Base-by-base conservation (phyloP, 2,329 filamentous ascomycete species). In the Sporothrix mexicana region DNA sequence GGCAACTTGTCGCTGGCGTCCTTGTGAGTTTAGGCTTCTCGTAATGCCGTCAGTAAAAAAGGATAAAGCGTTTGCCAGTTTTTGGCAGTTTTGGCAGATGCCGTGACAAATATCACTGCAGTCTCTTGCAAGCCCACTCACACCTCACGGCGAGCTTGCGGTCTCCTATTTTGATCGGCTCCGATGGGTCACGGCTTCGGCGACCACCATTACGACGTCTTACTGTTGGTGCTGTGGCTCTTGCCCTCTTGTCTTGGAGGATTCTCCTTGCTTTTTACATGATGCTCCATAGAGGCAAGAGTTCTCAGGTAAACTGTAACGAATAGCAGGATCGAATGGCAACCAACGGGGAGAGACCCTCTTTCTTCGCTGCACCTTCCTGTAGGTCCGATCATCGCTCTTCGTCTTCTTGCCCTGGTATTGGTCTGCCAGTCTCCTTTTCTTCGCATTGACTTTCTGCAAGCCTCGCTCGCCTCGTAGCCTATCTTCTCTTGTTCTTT, bases 121-220 rank as follows among this genome's bases (percentile, higher is more conserved):
- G 30, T 36, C 30, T 36, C 30, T 25, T 8, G 25, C 25, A 36
- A 25, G 23, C 51, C 20, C n/a, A 23, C 53, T 30, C 55, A 62
- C 57, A 20, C 57, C 17, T 62, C 36, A 17, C 57, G 30, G 57
- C 57, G 10, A 43, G 61, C 61, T 47, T 47, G 47, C 41, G 61
- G 15, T 25, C 23, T 43, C 61, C 20, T 51, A 67, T 67, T 67
- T 67, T 25, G 64, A 67, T 67, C 64, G 64, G 64, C 64, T 67
- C 64, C 64, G 43, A n/a, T 49, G 59, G 17, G 30, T 36, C 25
- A n/a, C 15, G 25, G 17, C 59, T 36, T 62, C 59, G 59, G 59
- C 30, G 59, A 62, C n/a, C 36, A 45, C 15, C 17, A n/a, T 45
- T 43, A 36, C 30, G 30, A 36, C 30, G 30, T 49, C 20, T 17